These are phyloP conservation scores for Borealophlyctis nickersoniae DNA, from an alignment of 192 early-diverging fungal species.

Conservation along the genomic window DNA sequence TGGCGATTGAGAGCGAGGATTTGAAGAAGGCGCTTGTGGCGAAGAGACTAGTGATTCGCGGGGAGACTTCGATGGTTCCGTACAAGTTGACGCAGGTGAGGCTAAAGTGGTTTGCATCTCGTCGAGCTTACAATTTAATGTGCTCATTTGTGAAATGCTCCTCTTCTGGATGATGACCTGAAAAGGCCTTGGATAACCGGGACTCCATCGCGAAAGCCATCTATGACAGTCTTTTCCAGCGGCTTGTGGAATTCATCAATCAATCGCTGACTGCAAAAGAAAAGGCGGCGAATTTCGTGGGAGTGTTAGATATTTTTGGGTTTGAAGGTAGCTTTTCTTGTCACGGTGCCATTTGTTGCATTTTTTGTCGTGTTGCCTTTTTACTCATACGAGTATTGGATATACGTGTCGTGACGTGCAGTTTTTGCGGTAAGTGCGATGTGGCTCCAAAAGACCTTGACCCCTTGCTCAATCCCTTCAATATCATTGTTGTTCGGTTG, in stretches of 20 bases:
- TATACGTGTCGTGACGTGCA: too few species aligned
- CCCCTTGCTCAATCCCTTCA: too few species aligned
- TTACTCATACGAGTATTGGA: neutral
- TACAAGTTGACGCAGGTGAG: slow-evolving; percentile 74
- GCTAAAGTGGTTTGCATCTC: neutral
- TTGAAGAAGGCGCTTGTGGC: slow-evolving; percentile 77
- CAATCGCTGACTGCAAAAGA: slow-evolving; percentile 35
- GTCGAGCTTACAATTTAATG: neutral
- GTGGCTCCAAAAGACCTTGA: too few species aligned
- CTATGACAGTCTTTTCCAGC: slow-evolving; percentile 51
- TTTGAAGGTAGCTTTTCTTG: slow-evolving; percentile 42
- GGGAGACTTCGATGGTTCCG: slow-evolving; percentile 86
- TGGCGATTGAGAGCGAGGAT: slow-evolving; percentile 70
- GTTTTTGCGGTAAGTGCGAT: too few species aligned
- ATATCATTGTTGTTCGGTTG: too few species aligned
- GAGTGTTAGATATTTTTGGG: slow-evolving; percentile 60
- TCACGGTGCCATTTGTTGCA: neutral
- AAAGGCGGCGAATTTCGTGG: slow-evolving; percentile 40
- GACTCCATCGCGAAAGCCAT: slow-evolving; percentile 55
- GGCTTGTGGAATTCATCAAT: slow-evolving; percentile 55
- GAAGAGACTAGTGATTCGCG: slow-evolving; percentile 82
- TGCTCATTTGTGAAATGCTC: neutral
- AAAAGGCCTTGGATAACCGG: slow-evolving; percentile 54
- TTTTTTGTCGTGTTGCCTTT: slow-evolving; percentile 13
- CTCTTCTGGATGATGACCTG: neutral